Base-by-base conservation (phyloP, 768 basidiomycete species). In the Tylopilus intermedius region DNA sequence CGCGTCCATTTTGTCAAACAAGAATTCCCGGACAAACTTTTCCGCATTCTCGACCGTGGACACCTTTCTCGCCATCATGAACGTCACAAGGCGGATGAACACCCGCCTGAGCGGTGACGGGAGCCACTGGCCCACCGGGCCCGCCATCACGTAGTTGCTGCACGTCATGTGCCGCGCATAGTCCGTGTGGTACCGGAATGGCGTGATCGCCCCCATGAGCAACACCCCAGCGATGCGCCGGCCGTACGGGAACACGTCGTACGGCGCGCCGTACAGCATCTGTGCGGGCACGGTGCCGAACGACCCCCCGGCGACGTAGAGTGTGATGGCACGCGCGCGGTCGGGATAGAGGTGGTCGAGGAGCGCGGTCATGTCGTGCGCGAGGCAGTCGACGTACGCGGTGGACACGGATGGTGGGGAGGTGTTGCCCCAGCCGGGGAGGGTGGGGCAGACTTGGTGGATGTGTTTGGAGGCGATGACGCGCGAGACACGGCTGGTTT, bases 371-470 rank as follows among this genome's bases (percentile, higher is more conserved):
- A 77, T 72, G 58, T 80, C 79, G 45, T 66, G 54, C 30, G 70
- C 69, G 50, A 83, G 64, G 11, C 71, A 70, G 22, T 72, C 64
- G 45, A 74, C 62, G 58, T 77, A 82, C 2, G 30, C 8, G 30
- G 30, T 30, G 2, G 73, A 59, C 0, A 63, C 51, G 8, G 64
- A 52, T 8, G 67, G 54, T 4, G 61, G 62, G 0, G 79, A 78
- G 5, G 81, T 76, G 42, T 71, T 71, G 3, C 81, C 81, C 81
- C 82, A 83, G 2, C 80, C 82, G 21, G 79, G 77, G 30, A 83
- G 75, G 9, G 81, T 78, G 3, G 80, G 80, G 10, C 75, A 70
- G 38, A 83, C 61, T 47, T 68, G 67, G 58, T 79, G 80, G 4
- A 78, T 63, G 41, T 72, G 60, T 56, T 71, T 76, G 14, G 74